These are phyloP conservation scores for Metschnikowia henanensis DNA, from an alignment of 805 yeast species.

Conservation along the genomic window DNA sequence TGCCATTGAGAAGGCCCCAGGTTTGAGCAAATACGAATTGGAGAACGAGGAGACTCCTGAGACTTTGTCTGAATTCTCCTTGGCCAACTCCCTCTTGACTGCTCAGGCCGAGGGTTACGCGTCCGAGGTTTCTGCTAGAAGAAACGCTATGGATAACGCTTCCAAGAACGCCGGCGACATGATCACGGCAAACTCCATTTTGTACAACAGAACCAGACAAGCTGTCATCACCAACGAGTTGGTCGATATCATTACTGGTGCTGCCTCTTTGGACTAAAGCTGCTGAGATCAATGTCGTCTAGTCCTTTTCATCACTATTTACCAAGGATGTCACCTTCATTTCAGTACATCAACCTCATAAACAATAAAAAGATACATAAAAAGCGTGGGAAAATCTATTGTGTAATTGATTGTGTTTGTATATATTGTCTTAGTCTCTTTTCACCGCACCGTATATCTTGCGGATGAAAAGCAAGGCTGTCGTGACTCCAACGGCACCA, in stretches of 20 bases:
- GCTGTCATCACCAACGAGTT: conserved; percentile 66
- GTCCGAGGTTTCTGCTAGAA: conserved; percentile 96
- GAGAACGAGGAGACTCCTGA: conserved; percentile 67
- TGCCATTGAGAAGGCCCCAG: conserved; percentile 81
- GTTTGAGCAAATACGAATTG: conserved; percentile 77
- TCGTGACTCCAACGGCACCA: conserved; percentile 71
- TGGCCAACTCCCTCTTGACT: conserved; percentile 85
- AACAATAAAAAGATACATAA: conserved; percentile 5
- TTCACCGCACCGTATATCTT: conserved; percentile 60
- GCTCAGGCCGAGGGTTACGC: conserved; percentile 99
- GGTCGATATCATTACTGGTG: conserved; percentile 99
- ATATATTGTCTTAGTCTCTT: conserved; percentile 40
- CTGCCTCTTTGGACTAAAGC: conserved; percentile 87
- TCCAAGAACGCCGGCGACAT: conserved; percentile 99
- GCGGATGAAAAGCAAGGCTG: conserved; percentile 65
- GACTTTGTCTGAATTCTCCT: conserved; percentile 79
- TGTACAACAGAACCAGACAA: conserved; percentile 79
- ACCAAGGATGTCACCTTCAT: conserved; percentile 1
- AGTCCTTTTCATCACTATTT: conserved; percentile 7
- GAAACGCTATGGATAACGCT: conserved; percentile 99
- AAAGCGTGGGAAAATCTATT: neutral
- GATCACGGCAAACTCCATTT: conserved; percentile 94
- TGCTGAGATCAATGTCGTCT: neutral
- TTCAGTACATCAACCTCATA: conserved; percentile 3
- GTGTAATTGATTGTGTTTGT: neutral